These are phyloP conservation scores for Diaporthe helianthi DNA, from an alignment of 2,329 filamentous ascomycete genomes.

Conservation along the genomic window DNA sequence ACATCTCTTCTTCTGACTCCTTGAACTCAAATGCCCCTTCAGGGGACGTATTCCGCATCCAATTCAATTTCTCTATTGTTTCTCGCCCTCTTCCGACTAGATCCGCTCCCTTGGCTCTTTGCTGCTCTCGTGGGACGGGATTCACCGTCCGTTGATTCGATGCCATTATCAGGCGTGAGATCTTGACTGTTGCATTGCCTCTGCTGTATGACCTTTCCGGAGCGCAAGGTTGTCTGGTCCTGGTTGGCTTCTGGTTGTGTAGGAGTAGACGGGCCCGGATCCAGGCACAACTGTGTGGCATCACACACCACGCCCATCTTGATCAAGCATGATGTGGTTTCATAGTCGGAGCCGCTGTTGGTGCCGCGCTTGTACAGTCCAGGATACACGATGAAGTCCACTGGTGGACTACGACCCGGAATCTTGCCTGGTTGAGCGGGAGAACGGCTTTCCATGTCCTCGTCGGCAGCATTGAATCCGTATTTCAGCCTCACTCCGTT, in stretches of 20 bases:
- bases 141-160: no score
- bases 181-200: no score
- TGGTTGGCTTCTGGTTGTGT: background rate
- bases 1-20: no score
- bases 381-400: constrained; percentile 24
- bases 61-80: background rate
- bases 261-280: fast-evolving
- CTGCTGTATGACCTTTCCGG: no score
- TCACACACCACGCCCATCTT: constrained; percentile 24
- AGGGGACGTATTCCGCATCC: background rate
- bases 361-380: constrained; percentile 17
- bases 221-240: no score
- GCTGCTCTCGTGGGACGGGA: background rate
- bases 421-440: background rate
- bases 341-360: constrained; percentile 6
- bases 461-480: background rate
- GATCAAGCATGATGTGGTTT: background rate
- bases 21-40: no score
- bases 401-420: fast-evolving
- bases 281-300: background rate
- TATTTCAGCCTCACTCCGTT: background rate
- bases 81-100: background rate
- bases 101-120: background rate
- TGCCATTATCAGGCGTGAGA: no score
- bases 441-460: background rate